Conservation (phyloP, 2,329 filamentous ascomycete species). For the Cercospora sojina region DNA sequence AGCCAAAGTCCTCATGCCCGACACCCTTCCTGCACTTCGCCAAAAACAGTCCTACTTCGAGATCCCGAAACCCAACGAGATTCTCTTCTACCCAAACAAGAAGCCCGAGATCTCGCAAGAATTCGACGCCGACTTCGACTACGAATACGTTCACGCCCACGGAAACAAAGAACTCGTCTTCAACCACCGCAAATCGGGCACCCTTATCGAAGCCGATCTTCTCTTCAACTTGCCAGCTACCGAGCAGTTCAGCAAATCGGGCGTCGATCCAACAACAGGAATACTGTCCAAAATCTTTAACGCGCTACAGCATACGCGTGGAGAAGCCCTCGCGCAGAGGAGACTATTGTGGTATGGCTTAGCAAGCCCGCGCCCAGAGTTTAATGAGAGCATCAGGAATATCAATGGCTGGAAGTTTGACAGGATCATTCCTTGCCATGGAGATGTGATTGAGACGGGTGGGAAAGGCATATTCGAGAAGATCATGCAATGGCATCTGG, state of each 20-base stretch:
- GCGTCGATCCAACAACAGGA: constrained; percentile 56
- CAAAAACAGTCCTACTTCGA: constrained; percentile 42
- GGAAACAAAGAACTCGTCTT: constrained; percentile 86
- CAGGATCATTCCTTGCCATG: constrained; percentile 86
- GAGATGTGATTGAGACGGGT: constrained; percentile 75
- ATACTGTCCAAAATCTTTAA: constrained; percentile 59
- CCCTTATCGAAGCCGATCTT: constrained; percentile 85
- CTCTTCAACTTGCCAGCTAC: constrained; percentile 85
- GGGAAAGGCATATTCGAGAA: constrained; percentile 75
- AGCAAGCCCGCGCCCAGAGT: constrained; percentile 64
- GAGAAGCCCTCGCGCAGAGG: constrained; percentile 70
- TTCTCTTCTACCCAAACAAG: constrained; percentile 54
- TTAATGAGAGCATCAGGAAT: constrained; percentile 65
- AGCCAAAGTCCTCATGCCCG: constrained; percentile 77
- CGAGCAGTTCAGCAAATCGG: constrained; percentile 70
- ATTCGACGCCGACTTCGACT: constrained; percentile 83
- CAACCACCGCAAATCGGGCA: constrained; percentile 72
- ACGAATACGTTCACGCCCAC: constrained; percentile 77
- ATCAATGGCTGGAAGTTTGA: constrained; percentile 83
- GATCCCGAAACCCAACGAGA: constrained; percentile 35
- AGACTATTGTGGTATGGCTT: constrained; percentile 77
- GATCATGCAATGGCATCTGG: constrained; percentile 80
- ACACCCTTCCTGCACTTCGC: constrained; percentile 81
- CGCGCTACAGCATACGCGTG: constrained; percentile 60
- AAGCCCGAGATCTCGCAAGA: constrained; percentile 62